These are phyloP conservation scores for Fusarium sp. DNA, from an alignment of 2,329 filamentous ascomycete species.

Conservation along the genomic window DNA sequence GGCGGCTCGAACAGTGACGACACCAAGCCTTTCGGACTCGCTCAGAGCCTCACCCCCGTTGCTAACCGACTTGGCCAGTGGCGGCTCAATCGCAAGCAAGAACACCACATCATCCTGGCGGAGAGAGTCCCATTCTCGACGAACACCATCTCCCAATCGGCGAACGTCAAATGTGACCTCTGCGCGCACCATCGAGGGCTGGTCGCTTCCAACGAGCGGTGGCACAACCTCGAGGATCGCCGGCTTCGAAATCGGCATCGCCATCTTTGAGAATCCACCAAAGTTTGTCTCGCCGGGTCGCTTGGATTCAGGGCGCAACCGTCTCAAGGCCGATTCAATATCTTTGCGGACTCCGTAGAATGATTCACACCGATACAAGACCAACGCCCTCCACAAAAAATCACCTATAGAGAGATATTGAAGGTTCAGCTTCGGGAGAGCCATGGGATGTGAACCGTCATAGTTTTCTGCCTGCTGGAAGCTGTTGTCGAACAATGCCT, in stretches of 20 bases:
- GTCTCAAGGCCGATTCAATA: constrained; percentile 83
- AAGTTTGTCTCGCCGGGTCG: constrained; percentile 78
- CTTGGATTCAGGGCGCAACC: constrained; percentile 77
- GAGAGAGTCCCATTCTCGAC: constrained; percentile 90
- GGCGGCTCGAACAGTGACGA: constrained; percentile 81
- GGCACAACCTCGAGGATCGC: constrained; percentile 89
- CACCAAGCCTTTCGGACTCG: constrained; percentile 71
- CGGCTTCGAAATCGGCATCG: constrained; percentile 85
- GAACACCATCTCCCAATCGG: constrained; percentile 79
- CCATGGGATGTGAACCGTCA: constrained; percentile 86
- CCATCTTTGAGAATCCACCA: constrained; percentile 91
- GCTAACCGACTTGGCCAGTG: constrained; percentile 61
- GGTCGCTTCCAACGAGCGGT: constrained; percentile 83
- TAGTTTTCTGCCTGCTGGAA: constrained; percentile 87
- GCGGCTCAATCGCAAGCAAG: constrained; percentile 79
- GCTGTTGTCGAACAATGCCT: constrained; percentile 80
- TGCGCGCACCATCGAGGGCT: constrained; percentile 86
- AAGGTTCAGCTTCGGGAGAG: constrained; percentile 93
- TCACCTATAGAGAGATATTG: constrained; percentile 96
- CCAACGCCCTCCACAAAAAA: constrained; percentile 95
- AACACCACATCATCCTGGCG: constrained; percentile 91
- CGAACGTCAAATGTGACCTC: constrained; percentile 89
- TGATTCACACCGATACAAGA: constrained; percentile 88
- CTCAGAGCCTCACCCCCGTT: constrained; percentile 63
- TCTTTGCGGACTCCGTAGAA: constrained; percentile 96